Percentiles rank a stretch among this genome's conserved stretches.
Evolutionary conservation across 2,329 filamentous ascomycete species (phyloP).

Genomic region (Coniella vitis): DNA sequence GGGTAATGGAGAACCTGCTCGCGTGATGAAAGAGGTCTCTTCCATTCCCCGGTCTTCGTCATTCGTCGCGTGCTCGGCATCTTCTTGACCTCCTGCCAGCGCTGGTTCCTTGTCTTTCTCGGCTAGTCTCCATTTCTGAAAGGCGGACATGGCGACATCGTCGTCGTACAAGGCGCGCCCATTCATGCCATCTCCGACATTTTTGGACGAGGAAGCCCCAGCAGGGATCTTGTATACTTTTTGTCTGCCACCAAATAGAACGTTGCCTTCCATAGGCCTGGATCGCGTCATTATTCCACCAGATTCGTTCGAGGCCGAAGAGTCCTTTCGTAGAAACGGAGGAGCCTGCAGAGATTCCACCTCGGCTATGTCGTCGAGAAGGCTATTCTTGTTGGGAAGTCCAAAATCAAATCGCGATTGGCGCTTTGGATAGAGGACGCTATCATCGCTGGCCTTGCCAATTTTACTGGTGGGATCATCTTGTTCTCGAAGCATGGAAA

Average conservation of each 20-base stretch:
- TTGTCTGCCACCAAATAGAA: slow-evolving; percentile 88
- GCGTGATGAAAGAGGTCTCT: slow-evolving; percentile 27
- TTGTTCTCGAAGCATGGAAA: slow-evolving; percentile 94
- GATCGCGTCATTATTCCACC: slow-evolving; percentile 77
- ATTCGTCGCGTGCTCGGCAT: slow-evolving; percentile 28
- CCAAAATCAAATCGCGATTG: slow-evolving; percentile 74
- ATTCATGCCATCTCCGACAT: slow-evolving; percentile 42
- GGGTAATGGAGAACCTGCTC: slow-evolving; percentile 50
- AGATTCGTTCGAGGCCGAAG: slow-evolving; percentile 62
- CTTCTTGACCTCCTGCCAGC: slow-evolving; percentile 34
- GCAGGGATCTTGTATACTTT: slow-evolving; percentile 85
- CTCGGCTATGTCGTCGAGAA: slow-evolving; percentile 82
- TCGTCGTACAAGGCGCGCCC: slow-evolving; percentile 75
- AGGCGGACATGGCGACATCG: slow-evolving; percentile 75
- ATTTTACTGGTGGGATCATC: slow-evolving; percentile 84
- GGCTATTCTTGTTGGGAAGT: slow-evolving; percentile 39
- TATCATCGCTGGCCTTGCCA: slow-evolving; percentile 93
- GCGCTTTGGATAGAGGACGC: slow-evolving; percentile 76
- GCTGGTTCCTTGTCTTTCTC: slow-evolving; percentile 42
- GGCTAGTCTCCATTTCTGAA: slow-evolving; percentile 65
- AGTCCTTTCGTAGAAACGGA: slow-evolving; percentile 52
- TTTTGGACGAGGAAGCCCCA: slow-evolving; percentile 38
- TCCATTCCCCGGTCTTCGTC: slow-evolving; percentile 26
- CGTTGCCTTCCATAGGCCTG: slow-evolving; percentile 82
- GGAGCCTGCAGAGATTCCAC: slow-evolving; percentile 69